Conservation (phyloP, 495 filamentous ascomycete species). For the Daldinia decipiens region DNA sequence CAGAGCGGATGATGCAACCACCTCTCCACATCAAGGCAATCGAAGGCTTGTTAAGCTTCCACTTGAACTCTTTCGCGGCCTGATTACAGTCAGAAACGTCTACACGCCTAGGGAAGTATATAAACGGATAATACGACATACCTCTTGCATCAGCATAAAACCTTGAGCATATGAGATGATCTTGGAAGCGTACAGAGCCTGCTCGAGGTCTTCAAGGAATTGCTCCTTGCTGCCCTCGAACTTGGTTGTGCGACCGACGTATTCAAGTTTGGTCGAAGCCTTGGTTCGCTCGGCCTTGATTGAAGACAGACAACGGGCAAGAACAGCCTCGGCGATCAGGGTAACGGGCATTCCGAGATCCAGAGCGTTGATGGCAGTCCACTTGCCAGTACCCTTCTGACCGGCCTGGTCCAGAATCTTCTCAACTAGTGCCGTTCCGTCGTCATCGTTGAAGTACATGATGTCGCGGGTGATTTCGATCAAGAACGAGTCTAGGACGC, state of each 20-base stretch:
- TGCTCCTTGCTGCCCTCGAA: constrained; percentile 91
- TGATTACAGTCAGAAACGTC: constrained; percentile 45
- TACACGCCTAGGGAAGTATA: background rate
- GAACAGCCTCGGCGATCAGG: constrained; percentile 95
- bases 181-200: constrained; percentile 98
- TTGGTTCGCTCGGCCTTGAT: constrained; percentile 92
- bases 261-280: constrained; percentile 79
- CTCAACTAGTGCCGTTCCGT: constrained; percentile 89
- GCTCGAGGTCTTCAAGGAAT: constrained; percentile 96
- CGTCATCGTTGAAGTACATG: constrained; percentile 95
- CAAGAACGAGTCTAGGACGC: constrained; percentile 98
- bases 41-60: constrained; percentile 99
- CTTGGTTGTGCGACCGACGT: constrained; percentile 74
- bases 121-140: constrained; percentile 58
- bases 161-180: constrained; percentile 99
- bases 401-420: constrained; percentile 99
- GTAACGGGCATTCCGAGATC: constrained; percentile 99
- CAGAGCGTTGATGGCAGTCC: constrained; percentile 98
- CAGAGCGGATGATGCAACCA: constrained; percentile 99
- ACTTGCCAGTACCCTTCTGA: constrained; percentile 99
- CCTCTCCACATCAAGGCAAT: constrained; percentile 99
- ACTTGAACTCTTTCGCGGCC: constrained; percentile 94
- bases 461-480: constrained; percentile 99
- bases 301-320: constrained; percentile 91
- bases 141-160: constrained; percentile 99